Conservation (phyloP, 345 rosid species). For the Populus alba region DNA sequence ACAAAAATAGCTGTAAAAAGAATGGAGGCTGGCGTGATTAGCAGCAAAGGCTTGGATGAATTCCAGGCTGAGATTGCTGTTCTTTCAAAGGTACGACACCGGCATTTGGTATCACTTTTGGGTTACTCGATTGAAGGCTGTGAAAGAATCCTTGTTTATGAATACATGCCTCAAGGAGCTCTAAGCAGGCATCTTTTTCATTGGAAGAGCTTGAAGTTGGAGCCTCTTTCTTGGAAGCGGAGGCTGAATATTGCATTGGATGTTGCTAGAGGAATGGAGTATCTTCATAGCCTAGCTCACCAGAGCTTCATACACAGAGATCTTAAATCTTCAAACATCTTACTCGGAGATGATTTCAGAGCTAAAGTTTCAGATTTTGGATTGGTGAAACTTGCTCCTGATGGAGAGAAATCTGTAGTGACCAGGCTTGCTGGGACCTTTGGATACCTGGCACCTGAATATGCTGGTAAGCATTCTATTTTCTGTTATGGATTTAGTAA, state of each 20-base stretch:
- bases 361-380: conserved; percentile 86
- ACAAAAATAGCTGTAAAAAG: conserved; percentile 74
- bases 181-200: conserved; percentile 73
- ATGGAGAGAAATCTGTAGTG: conserved; percentile 58
- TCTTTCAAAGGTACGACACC: conserved; percentile 70
- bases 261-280: conserved; percentile 80
- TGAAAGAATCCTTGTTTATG: conserved; percentile 72
- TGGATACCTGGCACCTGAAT: conserved; percentile 85
- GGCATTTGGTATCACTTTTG: conserved; percentile 67
- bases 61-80: conserved; percentile 75
- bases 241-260: conserved; percentile 67
- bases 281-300: conserved; percentile 70
- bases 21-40: conserved; percentile 66
- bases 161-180: conserved; percentile 78
- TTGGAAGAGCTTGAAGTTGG: conserved; percentile 61
- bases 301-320: conserved; percentile 76
- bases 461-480: conserved; percentile 55
- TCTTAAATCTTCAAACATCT: conserved; percentile 71
- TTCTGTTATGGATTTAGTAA: not conserved
- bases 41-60: conserved; percentile 59
- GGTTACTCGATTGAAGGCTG: conserved; percentile 65
- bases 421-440: conserved; percentile 81
- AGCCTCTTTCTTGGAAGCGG: conserved; percentile 72
- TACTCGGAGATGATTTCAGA: conserved; percentile 65
- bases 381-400: conserved; percentile 75